Evolutionary conservation across 2,329 filamentous ascomycete genomes (phyloP), one percentile per base, ranked within the genome.

Genomic region (Hymenoscyphus fraxineus): DNA sequence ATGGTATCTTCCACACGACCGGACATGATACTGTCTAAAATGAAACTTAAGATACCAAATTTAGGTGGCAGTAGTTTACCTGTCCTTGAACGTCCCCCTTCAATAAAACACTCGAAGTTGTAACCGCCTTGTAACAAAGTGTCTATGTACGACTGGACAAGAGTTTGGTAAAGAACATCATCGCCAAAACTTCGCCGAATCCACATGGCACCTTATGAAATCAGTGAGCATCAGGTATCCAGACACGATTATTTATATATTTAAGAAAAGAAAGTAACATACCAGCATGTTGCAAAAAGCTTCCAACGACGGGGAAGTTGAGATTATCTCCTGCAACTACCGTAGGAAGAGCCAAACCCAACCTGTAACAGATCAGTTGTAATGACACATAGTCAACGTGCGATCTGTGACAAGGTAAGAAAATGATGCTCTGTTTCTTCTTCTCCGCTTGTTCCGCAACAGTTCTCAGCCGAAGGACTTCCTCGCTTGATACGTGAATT

Each of bases 141-240:
- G 76, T 99, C 95, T 71, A 99, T 93, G 73, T 99, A 99, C 6
- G 93, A 86, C 77, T 99, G 95, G 6, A 99, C 94, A n/a, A 98
- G 82, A 0, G 93, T 94, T 5, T 88, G 87, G 76, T 99, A 99
- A 0, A 99, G 80, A 41, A 90, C 86, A 75, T 99, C 95, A 67
- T 97, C 91, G 54, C 93, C 93, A 77, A 99, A 99, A 60, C 91
- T 91, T 58, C 95, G 82, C 59, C 95, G 86, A 73, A 99, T 98
- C 86, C 90, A 98, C 92, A 98, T 96, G 38, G 94, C 94, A 62
- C 92, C 83, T 82, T 2, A 19, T 60, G 6, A 62, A 32, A 54
- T 41, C 60, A 68, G 58, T 59, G 58, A 58, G 32, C 31, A 59
- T 16, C 7, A 39, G 27, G 9, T n/a, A 59, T 32, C 27, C 22